These are phyloP conservation scores for Davidsoniella eucalypti DNA, from an alignment of 2,329 filamentous ascomycete genomes.

Conservation along the genomic window DNA sequence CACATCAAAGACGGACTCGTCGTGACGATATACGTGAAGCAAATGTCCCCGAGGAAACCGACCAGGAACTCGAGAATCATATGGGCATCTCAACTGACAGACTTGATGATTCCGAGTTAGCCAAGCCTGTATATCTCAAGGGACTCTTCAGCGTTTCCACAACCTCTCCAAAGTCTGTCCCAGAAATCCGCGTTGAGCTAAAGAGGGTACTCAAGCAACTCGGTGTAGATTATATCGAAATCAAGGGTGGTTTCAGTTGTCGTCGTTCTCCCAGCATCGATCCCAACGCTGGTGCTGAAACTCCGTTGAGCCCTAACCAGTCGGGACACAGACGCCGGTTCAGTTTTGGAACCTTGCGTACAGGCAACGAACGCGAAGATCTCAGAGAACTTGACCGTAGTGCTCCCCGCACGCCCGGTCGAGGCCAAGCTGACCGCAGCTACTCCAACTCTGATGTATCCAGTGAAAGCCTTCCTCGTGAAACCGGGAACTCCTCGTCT, in stretches of 20 bases:
- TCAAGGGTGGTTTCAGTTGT: conserved; percentile 85
- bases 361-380: conserved; percentile 53
- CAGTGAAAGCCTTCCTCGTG: conserved; percentile 51
- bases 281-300: conserved; percentile 54
- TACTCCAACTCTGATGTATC: conserved; percentile 80
- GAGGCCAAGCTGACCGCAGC: conserved; percentile 44
- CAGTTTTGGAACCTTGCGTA: conserved; percentile 57
- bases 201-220: conserved; percentile 78
- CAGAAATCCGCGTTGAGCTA: conserved; percentile 74
- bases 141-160: conserved; percentile 95
- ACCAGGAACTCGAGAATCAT: conserved; percentile 50
- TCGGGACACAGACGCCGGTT: conserved; percentile 59
- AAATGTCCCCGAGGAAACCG: conserved; percentile 79
- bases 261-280: conserved; percentile 81
- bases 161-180: conserved; percentile 78
- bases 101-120: conserved; percentile 54
- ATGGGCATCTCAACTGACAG: conserved; percentile 40
- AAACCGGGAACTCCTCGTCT: conserved; percentile 33
- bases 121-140: conserved; percentile 91
- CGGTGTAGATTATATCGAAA: conserved; percentile 80
- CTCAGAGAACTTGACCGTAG: conserved; percentile 38
- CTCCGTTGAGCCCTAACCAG: conserved; percentile 34
- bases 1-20: conserved; percentile 65
- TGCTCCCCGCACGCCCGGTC: conserved; percentile 23
- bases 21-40: conserved; percentile 52